Evolutionary conservation across 306 rosid genomes (phyloP), one percentile per base, ranked within the genome.

Genomic region (Arachis stenosperma): DNA sequence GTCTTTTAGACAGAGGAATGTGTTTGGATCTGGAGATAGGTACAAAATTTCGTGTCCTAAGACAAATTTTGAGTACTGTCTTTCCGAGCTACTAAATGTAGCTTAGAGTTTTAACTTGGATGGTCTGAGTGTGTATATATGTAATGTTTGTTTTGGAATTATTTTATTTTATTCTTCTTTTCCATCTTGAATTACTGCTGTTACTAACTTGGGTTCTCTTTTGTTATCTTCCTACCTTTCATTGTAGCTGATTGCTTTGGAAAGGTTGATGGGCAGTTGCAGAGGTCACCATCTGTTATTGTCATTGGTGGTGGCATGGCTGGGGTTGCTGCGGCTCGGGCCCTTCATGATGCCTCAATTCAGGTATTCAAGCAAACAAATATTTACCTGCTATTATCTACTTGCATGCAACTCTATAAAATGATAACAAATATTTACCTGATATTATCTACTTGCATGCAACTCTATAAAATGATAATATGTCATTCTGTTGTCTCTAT

Each of bases 221-320:
- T 67, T 7, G 41, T 12, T 6, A 13, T 55, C 42, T 39, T 7
- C 14, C 13, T 29, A 4, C n/a, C 4, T 44, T 39, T 14, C 68
- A 2, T 42, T 84, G 86, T 71, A 95, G 99, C 81, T 65, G 72
- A 73, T 10, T 90, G 90, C 77, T 78, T 59, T 72, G 89, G 81
- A 13, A 78, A 78, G 53, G 83, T 62, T 48, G 86, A 56, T 69
- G 67, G 73, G 78, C 80, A 81, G 75, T 80, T 75, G 74, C 79
- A 62, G 64, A 84, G 93, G 61, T 84, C 90, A 17, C 99, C 99
- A 27, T 95, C 99, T 65, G 99, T 91, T 57, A 91, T 95, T 77
- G 96, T 95, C 63, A 84, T 95, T 3, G 98, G 99, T 9, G 97
- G 92, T 57, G 98, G 99, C 60, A 91, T 95, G 82, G 96, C 96